Base-by-base conservation (phyloP, 2,329 filamentous ascomycete genomes). In the Xylaria multiplex region DNA sequence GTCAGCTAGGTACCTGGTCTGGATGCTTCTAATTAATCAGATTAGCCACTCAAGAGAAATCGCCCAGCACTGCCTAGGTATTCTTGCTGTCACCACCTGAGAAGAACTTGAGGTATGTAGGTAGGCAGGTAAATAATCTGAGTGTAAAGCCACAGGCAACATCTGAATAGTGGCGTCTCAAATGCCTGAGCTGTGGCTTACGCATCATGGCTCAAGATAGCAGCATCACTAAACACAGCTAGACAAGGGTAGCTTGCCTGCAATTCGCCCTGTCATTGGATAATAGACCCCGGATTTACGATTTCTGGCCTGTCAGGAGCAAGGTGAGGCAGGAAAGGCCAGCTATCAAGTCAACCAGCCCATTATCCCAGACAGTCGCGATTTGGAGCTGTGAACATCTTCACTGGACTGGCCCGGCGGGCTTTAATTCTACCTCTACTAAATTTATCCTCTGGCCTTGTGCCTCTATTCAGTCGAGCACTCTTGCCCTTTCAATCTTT, bases 311-410 rank as follows among this genome's bases (percentile, higher is more conserved):
- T 64, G 65, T 54, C 50, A 62, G 59, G 42, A 56, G 27, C 48
- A 56, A 40, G 69, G 68, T 64, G 64, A 72, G 70, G 70, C 69
- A 62, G 66, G 73, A 76, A 71, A 76, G 73, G 74, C 74, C 74
- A 75, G 69, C 72, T 75, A 76, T 72, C 72, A n/a, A 68, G 62
- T 61, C 59, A 62, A 64, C 32, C 40, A 24, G 42, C 43, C 30
- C 27, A 24, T 65, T 22, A 24, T 65, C 62, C 32, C 32, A 13
- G 42, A 52, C 45, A 11, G 52, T 50, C 27, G 60, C 54, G 58
- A 32, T 43, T 46, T 30, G 59, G 61, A 65, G 52, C 27, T 63
- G 59, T 59, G 64, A 68, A 63, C 54, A 55, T 62, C 59, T 62
- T 69, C 67, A 54, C 56, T 64, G 45, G 32, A 69, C 58, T 64